These are phyloP conservation scores for Ilyonectria mors-panacis DNA, from an alignment of 2,329 filamentous ascomycete genomes.

Conservation along the genomic window DNA sequence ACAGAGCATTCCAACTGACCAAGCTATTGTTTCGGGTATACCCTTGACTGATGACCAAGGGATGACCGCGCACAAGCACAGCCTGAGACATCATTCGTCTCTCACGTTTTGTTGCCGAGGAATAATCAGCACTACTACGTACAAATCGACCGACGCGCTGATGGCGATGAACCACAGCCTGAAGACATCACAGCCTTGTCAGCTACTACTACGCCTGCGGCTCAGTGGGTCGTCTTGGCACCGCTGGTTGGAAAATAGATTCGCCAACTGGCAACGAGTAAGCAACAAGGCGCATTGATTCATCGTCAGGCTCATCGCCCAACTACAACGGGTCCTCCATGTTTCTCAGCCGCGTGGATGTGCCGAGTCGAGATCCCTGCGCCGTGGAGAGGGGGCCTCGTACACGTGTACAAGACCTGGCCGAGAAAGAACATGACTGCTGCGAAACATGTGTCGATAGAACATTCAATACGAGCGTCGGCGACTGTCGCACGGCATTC, in stretches of 20 bases:
- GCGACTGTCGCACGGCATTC: conserved; percentile 34
- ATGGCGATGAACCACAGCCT: background rate
- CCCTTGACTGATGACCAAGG: background rate
- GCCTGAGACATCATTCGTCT: background rate
- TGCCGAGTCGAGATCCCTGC: conserved; percentile 10
- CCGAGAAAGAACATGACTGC: background rate
- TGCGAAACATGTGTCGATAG: background rate
- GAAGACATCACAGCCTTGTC: background rate
- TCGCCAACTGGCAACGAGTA: background rate
- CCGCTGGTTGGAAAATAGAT: background rate
- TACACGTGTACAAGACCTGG: conserved; percentile 36
- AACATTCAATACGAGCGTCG: conserved; percentile 37
- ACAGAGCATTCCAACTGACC: background rate
- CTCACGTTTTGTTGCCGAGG: background rate
- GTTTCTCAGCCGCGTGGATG: conserved; percentile 5
- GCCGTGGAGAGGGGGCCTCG: conserved; percentile 1
- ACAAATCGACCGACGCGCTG: background rate
- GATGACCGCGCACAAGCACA: background rate
- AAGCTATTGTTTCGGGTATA: background rate
- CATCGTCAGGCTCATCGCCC: background rate
- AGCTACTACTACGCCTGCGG: background rate
- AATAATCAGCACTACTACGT: background rate
- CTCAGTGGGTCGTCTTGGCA: background rate
- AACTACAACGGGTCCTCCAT: background rate
- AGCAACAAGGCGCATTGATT: background rate